These are phyloP conservation scores for Ophioceras dolichostomum DNA, from an alignment of 2,329 filamentous ascomycete genomes.

Conservation along the genomic window DNA sequence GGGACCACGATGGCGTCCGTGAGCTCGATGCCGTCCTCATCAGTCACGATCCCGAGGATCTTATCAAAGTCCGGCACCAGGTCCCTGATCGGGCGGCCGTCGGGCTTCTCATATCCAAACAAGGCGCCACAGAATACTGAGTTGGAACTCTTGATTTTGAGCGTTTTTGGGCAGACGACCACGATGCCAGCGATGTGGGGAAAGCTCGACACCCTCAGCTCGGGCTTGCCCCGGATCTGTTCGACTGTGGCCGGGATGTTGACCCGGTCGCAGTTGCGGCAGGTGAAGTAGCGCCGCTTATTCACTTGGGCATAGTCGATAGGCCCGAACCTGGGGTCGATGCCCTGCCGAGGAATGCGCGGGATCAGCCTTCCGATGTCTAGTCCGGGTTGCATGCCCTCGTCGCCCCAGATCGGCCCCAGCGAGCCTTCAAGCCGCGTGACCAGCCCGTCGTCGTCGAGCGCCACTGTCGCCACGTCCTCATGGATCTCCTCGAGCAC, in stretches of 20 bases:
- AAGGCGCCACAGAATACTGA: slow-evolving; percentile 86
- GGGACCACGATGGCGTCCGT: slow-evolving; percentile 94
- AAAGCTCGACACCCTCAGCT: slow-evolving; percentile 82
- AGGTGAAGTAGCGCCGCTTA: slow-evolving; percentile 71
- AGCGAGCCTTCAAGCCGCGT: slow-evolving; percentile 60
- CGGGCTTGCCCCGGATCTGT: slow-evolving; percentile 53
- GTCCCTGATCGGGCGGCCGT: slow-evolving; percentile 67
- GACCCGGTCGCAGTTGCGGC: slow-evolving; percentile 61
- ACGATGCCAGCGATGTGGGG: slow-evolving; percentile 96
- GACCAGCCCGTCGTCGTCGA: slow-evolving; percentile 69
- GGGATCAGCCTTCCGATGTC: slow-evolving; percentile 72
- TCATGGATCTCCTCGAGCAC: slow-evolving; percentile 96
- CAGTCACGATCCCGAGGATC: slow-evolving; percentile 66
- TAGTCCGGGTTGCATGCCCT: slow-evolving; percentile 52
- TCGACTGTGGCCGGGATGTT: slow-evolving; percentile 79
- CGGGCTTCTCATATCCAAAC: slow-evolving; percentile 77
- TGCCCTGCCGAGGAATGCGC: slow-evolving; percentile 64
- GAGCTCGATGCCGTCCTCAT: slow-evolving; percentile 74
- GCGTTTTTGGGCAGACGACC: slow-evolving; percentile 66
- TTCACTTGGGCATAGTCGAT: slow-evolving; percentile 68
- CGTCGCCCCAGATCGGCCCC: slow-evolving; percentile 76
- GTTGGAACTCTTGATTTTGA: slow-evolving; percentile 85
- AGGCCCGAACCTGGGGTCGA: slow-evolving; percentile 55
- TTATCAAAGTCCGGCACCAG: slow-evolving; percentile 82
- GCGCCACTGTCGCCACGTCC: slow-evolving; percentile 65